A percentile compares a stretch with the other conserved stretches of the same genome.
These are phyloP conservation scores for Tricholoma bakamatsutake DNA, from an alignment of 768 basidiomycete genomes.

Conservation along the genomic window DNA sequence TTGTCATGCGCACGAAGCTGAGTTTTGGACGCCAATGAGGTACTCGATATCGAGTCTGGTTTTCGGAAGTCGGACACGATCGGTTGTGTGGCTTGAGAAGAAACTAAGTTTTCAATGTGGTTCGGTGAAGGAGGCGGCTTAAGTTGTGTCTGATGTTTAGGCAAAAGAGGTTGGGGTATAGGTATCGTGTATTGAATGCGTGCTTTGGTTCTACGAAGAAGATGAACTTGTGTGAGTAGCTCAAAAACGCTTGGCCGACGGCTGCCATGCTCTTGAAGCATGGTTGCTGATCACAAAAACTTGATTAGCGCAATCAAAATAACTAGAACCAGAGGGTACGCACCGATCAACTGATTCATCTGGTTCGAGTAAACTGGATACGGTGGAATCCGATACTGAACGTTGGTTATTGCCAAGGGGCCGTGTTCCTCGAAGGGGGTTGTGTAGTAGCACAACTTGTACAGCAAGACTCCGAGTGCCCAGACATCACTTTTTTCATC, in stretches of 20 bases:
- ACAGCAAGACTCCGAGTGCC: constrained; percentile 94
- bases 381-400: constrained; percentile 87
- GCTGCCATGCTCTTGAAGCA: constrained; percentile 87
- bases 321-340: constrained; percentile 15
- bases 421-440: constrained; percentile 99
- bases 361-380: constrained; percentile 83
- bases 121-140: constrained; percentile 22
- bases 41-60: constrained; percentile 14
- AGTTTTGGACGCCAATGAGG: constrained; percentile 28
- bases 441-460: constrained; percentile 99
- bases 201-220: constrained; percentile 82
- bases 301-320: constrained; percentile 4
- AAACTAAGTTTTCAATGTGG: constrained; percentile 23
- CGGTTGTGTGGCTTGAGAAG: constrained; percentile 15
- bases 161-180: constrained; percentile 39
- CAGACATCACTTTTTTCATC: constrained; percentile 97
- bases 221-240: constrained; percentile 75
- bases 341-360: constrained; percentile 81
- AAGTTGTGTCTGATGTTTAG: constrained; percentile 26
- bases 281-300: constrained; percentile 53
- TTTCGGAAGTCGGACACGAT: neutral
- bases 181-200: constrained; percentile 64
- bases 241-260: constrained; percentile 88
- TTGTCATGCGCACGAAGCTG: constrained; percentile 67
- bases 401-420: constrained; percentile 92